Conservation (phyloP, 176 grass and related monocot genomes). For the Aegilops tauschii region DNA sequence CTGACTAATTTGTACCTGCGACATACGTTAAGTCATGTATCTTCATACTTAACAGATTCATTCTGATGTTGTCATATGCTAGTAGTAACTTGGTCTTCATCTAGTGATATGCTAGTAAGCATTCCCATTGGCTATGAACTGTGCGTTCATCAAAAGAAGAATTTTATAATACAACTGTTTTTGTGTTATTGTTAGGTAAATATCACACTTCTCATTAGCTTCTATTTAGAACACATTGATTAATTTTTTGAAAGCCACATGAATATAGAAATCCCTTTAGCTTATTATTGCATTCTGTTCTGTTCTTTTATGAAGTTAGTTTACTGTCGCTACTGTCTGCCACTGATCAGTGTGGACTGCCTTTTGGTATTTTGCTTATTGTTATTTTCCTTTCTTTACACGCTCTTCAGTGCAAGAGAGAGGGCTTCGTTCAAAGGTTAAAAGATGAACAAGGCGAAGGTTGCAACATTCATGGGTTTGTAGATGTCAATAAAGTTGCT, state of each 20-base stretch:
- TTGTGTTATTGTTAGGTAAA: background rate
- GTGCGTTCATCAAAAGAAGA: background rate
- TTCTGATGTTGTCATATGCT: conserved; percentile 6
- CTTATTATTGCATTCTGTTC: background rate
- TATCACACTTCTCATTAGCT: background rate
- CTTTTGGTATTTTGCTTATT: conserved; percentile 10
- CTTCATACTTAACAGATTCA: conserved; percentile 11
- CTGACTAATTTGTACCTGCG: background rate
- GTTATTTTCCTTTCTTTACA: conserved; percentile 10
- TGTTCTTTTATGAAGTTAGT: background rate
- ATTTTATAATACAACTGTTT: background rate
- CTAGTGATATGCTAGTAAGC: conserved; percentile 10
- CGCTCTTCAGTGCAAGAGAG: conserved; percentile 82
- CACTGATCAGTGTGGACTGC: background rate
- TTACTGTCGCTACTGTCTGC: conserved; percentile 19
- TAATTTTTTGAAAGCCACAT: conserved; percentile 26
- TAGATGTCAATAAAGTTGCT: conserved; percentile 99
- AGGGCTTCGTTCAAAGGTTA: conserved; percentile 87
- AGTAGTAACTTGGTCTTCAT: background rate
- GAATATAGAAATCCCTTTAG: background rate
- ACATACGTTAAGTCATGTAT: conserved; percentile 2
- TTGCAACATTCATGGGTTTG: conserved; percentile 91
- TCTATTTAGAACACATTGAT: background rate
- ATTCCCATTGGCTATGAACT: background rate
- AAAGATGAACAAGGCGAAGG: conserved; percentile 98